A percentile compares a stretch with the other conserved stretches of the same genome.
Evolutionary conservation across 306 rosid genomes (phyloP).

Genomic region (Lathyrus oleraceus): DNA sequence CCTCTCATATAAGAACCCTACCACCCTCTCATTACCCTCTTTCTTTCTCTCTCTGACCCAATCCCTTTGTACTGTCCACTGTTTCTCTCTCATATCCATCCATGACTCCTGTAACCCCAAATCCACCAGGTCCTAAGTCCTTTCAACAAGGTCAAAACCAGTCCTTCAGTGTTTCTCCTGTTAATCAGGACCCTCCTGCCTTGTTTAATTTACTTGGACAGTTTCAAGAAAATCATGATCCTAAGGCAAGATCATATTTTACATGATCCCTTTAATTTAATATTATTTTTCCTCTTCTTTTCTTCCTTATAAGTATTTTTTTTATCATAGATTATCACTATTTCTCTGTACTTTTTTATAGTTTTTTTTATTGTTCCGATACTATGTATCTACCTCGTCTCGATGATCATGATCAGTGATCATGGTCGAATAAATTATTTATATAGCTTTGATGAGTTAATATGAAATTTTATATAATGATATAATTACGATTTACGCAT

Average conservation of each 20-base stretch:
- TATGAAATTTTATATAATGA: not conserved
- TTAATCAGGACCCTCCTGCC: slow-evolving; percentile 35
- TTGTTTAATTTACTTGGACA: slow-evolving; percentile 37
- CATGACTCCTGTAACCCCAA: slow-evolving; percentile 59
- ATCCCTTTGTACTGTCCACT: slow-evolving; percentile 38
- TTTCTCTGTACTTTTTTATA: not conserved
- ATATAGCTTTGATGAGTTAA: not conserved
- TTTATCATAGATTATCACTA: not conserved
- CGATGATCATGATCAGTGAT: slow-evolving; percentile 10
- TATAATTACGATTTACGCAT: not conserved
- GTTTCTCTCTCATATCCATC: slow-evolving; percentile 8
- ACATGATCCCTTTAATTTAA: not conserved
- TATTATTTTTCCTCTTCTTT: not conserved
- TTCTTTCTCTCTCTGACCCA: slow-evolving; percentile 39
- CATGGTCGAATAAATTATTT: not conserved
- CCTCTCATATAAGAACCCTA: slow-evolving; percentile 42
- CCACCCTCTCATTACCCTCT: slow-evolving; percentile 27
- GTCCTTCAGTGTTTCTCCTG: slow-evolving; percentile 36
- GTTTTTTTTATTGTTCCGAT: not conserved
- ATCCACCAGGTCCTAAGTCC: slow-evolving; percentile 45
- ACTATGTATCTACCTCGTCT: not conserved
- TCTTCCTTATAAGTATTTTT: not conserved
- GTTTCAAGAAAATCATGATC: slow-evolving; percentile 31
- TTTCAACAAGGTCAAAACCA: slow-evolving; percentile 41
- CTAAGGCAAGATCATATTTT: slow-evolving; percentile 52